Evolutionary conservation across 23 red algal genomes (phyloP), one percentile per base, ranked within the genome.

Genomic region (Chondrus crispus): DNA sequence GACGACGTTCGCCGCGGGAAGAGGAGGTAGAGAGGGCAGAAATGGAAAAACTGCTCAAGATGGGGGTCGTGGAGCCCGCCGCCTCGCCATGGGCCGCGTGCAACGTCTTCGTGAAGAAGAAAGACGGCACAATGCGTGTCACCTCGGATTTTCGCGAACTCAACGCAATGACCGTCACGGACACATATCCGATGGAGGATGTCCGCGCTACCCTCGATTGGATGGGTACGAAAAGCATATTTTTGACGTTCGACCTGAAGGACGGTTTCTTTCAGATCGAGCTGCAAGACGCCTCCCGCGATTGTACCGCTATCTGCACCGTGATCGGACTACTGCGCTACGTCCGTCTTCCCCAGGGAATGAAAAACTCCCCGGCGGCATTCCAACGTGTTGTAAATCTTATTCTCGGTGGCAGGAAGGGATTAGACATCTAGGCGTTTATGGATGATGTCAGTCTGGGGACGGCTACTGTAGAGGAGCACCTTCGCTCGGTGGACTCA

Each of bases 211-310:
- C 69, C 12, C 14, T 87, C 14, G 52, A 87, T 13, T 73, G 58
- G 66, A 19, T 87, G 52, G 62, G 16, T n/a, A 18, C 52, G 68
- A 68, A 74, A 62, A 87, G 19, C 12, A 28, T 74, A 53, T 80
- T n/a, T 28, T 87, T 62, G 11, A n/a, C 50, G 11, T 13, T 72
- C 14, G 82, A 87, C 68, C 42, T 80, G 68, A 70, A 72, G 16
- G 82, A 82, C n/a, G 30, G 82, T 13, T 87, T 74, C 68, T 87
- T 80, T 62, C 20, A 80, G 18, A 46, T 87, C 30, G 16, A n/a
- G 13, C 64, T 87, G 82, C 16, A 58, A 11, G 82, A 22, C 16
- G 74, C 19, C 13, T 70, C 47, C 20, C 24, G 35, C 13, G 11
- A 14, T n/a, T 62, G 74, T n/a, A 87, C 82, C 14, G 62, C 82